Base-by-base conservation (phyloP, 2,329 filamentous ascomycete species). In the Aspergillus ochraceoroseus region DNA sequence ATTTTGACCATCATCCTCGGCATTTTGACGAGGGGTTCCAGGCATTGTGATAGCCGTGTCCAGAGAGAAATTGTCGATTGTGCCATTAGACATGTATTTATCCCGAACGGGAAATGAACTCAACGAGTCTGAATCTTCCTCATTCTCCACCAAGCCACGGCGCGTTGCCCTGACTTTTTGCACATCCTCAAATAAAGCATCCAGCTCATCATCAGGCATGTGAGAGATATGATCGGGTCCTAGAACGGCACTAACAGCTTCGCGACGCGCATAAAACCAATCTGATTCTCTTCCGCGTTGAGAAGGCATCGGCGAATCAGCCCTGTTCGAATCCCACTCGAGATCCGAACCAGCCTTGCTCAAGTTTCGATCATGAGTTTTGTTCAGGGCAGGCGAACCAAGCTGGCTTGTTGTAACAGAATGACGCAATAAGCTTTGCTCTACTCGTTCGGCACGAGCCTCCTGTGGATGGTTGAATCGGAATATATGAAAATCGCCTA, bases 401-500 rank as follows among this genome's bases (percentile, higher is more conserved):
- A 92, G 70, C 50, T 81, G 74, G 51, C 76, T 76, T 12, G 75
- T 73, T 6, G 77, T 78, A 33, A 83, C 70, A 5, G 89, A 94
- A 58, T 96, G 90, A 31, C 90, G 83, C 42, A 98, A 72, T 13
- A 94, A 71, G 58, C 87, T 95, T 58, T 87, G 80, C 48, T 95
- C 87, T 8, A 87, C 89, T 39, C 92, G 75, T 67, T 98, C 92
- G 2, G 89, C 90, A 43, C 87, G 82, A 19, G 92, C 92, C 68
- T 98, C 92, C 73, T 95, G 84, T 0, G 92, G 92, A 60, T 98
- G 89, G 57, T 96, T 98, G 72, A 98, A 98, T 41, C 92, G 77
- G 68, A 98, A 96, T 46, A 98, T 98, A 63, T 98, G 92, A 55
- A 98, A 98, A 64, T 98, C 92, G 27, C 92, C 92, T 7, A 98